Conservation (phyloP, 2,329 filamentous ascomycete genomes). For the Talaromyces islandicus region DNA sequence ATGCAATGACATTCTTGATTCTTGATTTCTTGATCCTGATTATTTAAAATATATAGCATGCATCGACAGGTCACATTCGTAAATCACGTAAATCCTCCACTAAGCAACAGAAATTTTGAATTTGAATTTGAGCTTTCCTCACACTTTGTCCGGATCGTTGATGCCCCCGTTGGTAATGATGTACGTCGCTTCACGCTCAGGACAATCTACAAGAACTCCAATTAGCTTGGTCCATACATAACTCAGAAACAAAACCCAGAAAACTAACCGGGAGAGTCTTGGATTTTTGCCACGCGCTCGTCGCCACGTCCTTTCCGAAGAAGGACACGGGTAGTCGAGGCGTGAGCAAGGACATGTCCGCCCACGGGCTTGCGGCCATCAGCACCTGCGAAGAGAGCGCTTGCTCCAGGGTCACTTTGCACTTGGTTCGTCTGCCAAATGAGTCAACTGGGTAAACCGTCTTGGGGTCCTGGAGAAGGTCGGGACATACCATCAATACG, state of each 20-base stretch:
- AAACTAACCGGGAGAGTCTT: slow-evolving; percentile 56
- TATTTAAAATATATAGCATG: not conserved
- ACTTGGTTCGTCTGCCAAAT: slow-evolving; percentile 59
- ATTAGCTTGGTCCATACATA: not conserved
- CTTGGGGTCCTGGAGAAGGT: not conserved
- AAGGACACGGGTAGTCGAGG: slow-evolving; percentile 60
- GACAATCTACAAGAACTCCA: slow-evolving; percentile 49
- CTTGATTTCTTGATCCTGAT: not conserved
- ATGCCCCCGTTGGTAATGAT: slow-evolving; percentile 65
- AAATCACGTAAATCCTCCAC: not conserved
- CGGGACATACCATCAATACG: slow-evolving; percentile 50
- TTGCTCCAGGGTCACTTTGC: slow-evolving; percentile 64
- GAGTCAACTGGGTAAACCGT: slow-evolving; percentile 2
- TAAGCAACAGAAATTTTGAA: not conserved
- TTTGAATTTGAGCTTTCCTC: not conserved
- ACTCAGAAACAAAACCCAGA: not conserved
- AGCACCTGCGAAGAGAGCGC: slow-evolving; percentile 59
- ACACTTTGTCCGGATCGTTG: slow-evolving; percentile 60
- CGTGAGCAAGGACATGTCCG: slow-evolving; percentile 64
- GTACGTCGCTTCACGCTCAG: slow-evolving; percentile 64
- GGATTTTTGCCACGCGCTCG: slow-evolving; percentile 64
- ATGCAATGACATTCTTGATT: not conserved
- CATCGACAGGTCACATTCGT: not conserved
- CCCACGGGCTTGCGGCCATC: slow-evolving; percentile 63
- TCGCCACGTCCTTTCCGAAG: slow-evolving; percentile 64